Evolutionary conservation across 2,329 filamentous ascomycete species (phyloP).

Genomic region (Lachnellula suecica): DNA sequence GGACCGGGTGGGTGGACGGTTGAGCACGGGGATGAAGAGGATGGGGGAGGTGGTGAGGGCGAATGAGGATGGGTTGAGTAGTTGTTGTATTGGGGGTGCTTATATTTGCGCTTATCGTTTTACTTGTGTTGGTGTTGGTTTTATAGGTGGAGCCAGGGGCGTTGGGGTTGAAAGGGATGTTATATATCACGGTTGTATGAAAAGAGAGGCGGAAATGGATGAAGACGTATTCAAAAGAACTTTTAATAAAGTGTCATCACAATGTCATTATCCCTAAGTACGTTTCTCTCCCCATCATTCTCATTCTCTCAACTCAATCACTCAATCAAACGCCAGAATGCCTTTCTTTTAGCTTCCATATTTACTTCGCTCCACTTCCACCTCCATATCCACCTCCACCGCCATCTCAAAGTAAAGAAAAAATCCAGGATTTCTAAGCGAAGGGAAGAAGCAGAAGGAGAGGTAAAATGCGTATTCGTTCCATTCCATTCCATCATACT

Average conservation of each 20-base stretch:
- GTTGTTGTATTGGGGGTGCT: constrained; percentile 88
- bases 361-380: constrained; percentile 16
- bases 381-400: background rate
- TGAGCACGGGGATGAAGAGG: constrained; percentile 84
- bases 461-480: constrained; percentile 10
- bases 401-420: constrained; percentile 6
- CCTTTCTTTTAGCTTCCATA: constrained; percentile 24
- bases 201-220: background rate
- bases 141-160: constrained; percentile 39
- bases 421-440: too few species aligned
- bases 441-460: background rate
- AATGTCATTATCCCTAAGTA: background rate
- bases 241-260: background rate
- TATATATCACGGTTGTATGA: background rate
- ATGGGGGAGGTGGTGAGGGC: constrained; percentile 79
- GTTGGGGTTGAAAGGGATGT: background rate
- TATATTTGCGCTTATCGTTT: constrained; percentile 82
- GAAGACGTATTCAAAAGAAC: too few species aligned
- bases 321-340: constrained; percentile 22
- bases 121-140: constrained; percentile 76
- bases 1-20: constrained; percentile 81
- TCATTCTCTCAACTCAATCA: too few species aligned
- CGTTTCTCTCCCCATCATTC: background rate
- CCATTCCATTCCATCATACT: constrained; percentile 3
- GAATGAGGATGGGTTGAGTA: constrained; percentile 86